Base-by-base conservation (phyloP, 1,284 basidiomycete species). In the Anthracocystis panici-leucophaei region DNA sequence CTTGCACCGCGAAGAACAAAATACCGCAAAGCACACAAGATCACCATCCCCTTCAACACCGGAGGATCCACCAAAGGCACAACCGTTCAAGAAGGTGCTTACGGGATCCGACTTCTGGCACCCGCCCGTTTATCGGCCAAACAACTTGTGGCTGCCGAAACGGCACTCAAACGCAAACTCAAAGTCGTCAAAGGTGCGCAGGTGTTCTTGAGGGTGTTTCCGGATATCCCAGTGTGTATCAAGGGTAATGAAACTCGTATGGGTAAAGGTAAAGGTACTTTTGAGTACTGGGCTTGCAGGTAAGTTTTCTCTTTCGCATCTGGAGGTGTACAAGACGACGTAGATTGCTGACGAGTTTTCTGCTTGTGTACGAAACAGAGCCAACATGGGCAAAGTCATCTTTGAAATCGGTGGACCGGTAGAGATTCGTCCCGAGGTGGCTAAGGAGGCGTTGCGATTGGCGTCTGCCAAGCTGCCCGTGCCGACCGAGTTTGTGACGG, bases 181-280 rank as follows among this genome's bases (percentile, higher is more conserved):
- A 98, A 97, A 87, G 87, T 91, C 12, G 89, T 98, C 65, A 97
- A 97, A 85, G 95, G 95, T 5, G 90, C 91, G 35, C 92, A 96
- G 87, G 90, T 95, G 35, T 95, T 90, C 86, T 85, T 97, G 86
- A 89, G 95, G 27, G 92, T 98, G 27, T 99, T 98, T 87, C 96
- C 96, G 4, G 94, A 98, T 87, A 91, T 97, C 62, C 95, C 96
- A 3, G 94, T 99, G 64, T 97, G 95, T 87, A 92, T 98, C 64
- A 98, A 99, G 90, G 96, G 96, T 59, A 98, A 97, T 83, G 96
- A 99, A 86, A 97, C 95, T 8, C 92, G 97, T 90, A 99, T 99
- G 97, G 96, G 96, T 50, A 98, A 98, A 87, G 97, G 97, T 65
- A 99, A 99, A 86, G 97, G 97, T 51, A 90, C 92, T 0, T 99